These are phyloP conservation scores for Datisca glomerata DNA, from an alignment of 306 rosid genomes.

Conservation along the genomic window DNA sequence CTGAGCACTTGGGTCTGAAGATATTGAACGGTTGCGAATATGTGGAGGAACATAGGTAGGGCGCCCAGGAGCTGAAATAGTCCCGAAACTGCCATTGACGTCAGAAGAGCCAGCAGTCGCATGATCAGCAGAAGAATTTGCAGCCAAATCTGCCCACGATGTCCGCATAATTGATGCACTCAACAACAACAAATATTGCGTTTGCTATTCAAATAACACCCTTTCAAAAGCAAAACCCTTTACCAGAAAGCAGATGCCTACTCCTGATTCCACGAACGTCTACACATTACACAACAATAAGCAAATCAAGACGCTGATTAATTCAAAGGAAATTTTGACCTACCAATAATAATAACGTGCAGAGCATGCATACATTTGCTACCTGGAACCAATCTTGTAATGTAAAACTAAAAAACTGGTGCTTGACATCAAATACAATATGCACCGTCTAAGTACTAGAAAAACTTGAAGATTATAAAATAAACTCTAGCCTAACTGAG, in stretches of 20 bases:
- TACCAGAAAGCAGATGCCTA: conserved; percentile 1
- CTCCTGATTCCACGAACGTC: neutral
- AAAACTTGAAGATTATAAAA: neutral
- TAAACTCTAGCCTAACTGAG: neutral
- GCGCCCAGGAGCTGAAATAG: conserved; percentile 25
- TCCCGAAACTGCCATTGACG: conserved; percentile 20
- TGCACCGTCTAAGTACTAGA: neutral
- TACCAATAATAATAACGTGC: too few species aligned
- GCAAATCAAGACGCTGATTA: too few species aligned
- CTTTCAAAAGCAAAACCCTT: neutral
- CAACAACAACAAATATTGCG: conserved; percentile 1
- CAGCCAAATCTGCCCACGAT: conserved; percentile 96
- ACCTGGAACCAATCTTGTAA: neutral
- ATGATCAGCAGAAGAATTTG: conserved; percentile 66
- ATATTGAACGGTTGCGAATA: conserved; percentile 51
- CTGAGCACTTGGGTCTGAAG: conserved; percentile 32
- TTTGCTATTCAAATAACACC: conserved; percentile 3
- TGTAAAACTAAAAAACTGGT: neutral
- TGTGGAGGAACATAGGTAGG: conserved; percentile 74
- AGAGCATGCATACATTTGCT: too few species aligned
- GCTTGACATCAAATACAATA: neutral
- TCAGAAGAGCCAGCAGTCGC: conserved; percentile 32
- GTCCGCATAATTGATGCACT: conserved; percentile 42
- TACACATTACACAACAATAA: neutral
- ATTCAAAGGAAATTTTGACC: too few species aligned